phyloP scores from a whole-genome alignment of 495 filamentous ascomycete genomes.

The Rhypophila decipiens region DNA sequence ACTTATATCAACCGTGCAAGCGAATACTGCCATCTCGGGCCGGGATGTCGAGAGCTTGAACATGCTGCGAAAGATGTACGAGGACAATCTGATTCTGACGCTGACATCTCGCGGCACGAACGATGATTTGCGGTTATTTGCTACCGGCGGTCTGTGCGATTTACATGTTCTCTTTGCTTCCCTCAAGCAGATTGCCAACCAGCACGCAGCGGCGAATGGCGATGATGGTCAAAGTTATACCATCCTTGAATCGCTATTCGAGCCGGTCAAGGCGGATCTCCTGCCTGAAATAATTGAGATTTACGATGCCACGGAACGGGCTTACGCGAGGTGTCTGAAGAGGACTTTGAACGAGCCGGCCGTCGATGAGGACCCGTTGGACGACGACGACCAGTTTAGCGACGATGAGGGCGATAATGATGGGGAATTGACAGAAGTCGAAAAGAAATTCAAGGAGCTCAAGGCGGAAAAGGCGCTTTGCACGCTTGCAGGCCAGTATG shows the following conservation, averaged over 20 bases:
- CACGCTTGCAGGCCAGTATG: constrained; percentile 73
- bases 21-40: constrained; percentile 37
- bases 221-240: constrained; percentile 33
- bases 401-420: constrained; percentile 58
- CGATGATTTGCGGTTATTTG: constrained; percentile 70
- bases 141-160: constrained; percentile 70
- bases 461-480: constrained; percentile 77
- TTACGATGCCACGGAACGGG: constrained; percentile 66
- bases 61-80: constrained; percentile 49
- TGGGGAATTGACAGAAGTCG: constrained; percentile 45
- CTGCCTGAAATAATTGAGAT: constrained; percentile 62
- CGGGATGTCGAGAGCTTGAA: constrained; percentile 52
- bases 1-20: constrained; percentile 33
- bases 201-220: constrained; percentile 14
- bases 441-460: constrained; percentile 54
- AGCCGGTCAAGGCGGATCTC: constrained; percentile 52
- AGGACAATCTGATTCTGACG: constrained; percentile 56
- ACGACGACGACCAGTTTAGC: constrained; percentile 43
- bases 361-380: constrained; percentile 60
- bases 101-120: constrained; percentile 57
- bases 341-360: constrained; percentile 58
- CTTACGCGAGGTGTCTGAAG: constrained; percentile 62
- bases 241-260: constrained; percentile 55
- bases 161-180: constrained; percentile 73
- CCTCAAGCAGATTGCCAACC: constrained; percentile 45